Evolutionary conservation across 2,329 filamentous ascomycete species (phyloP).

Genomic region (Colletotrichum noveboracense): DNA sequence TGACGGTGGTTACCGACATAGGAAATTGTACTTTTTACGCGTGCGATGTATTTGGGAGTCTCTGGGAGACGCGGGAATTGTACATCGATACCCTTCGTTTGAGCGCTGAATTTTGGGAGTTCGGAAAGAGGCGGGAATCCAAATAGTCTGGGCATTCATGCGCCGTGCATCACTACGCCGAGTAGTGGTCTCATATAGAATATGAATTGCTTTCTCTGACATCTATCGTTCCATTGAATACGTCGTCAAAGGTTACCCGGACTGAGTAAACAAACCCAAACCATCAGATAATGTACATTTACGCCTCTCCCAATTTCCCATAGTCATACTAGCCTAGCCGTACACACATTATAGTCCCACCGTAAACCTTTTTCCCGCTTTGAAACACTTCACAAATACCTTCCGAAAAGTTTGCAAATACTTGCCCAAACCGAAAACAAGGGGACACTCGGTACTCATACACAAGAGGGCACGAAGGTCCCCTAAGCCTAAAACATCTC

Average conservation of each 20-base stretch:
- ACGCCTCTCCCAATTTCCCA: neutral
- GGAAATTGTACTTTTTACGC: neutral
- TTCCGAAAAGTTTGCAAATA: neutral
- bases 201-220: neutral
- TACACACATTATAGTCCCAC: neutral
- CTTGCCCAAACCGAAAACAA: neutral
- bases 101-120: neutral
- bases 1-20: neutral
- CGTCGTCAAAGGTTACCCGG: neutral
- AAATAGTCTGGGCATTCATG: neutral
- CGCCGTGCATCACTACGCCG: neutral
- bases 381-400: neutral
- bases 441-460: neutral
- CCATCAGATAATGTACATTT: neutral
- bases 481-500: neutral
- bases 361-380: neutral
- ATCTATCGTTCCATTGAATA: neutral
- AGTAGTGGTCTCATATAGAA: neutral
- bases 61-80: neutral
- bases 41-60: neutral
- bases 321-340: neutral
- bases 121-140: neutral
- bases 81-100: neutral
- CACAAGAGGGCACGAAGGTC: neutral
- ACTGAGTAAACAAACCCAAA: neutral